phyloP scores from a whole-genome alignment of 2,329 filamentous ascomycete genomes.

The Ilyonectria robusta region DNA sequence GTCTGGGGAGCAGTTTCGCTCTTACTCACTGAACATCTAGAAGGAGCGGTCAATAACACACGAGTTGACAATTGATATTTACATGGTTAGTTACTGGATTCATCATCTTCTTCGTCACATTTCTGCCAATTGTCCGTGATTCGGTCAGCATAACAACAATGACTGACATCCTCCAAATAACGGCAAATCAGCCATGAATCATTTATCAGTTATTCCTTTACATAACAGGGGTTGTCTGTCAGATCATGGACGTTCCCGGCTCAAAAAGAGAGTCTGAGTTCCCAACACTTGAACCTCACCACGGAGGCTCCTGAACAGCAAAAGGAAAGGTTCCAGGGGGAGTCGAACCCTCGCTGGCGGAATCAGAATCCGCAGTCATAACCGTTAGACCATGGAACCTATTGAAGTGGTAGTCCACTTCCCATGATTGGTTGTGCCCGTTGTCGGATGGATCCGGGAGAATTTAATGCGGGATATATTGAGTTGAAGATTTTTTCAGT shows the following conservation, averaged over 20 bases:
- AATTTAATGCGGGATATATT: conserved; percentile 22
- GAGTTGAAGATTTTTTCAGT: background rate
- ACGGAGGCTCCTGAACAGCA: background rate
- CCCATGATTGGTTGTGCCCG: conserved; percentile 27
- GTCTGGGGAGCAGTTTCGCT: too few relatives aligned
- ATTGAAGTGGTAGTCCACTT: conserved; percentile 21
- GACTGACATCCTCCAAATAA: too few relatives aligned
- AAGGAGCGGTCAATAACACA: too few relatives aligned
- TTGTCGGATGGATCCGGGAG: conserved; percentile 1
- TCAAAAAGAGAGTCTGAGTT: background rate
- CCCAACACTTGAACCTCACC: background rate
- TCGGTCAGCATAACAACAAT: too few relatives aligned
- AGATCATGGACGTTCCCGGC: background rate
- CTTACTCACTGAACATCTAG: too few relatives aligned
- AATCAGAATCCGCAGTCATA: conserved; percentile 43
- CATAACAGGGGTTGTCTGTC: background rate
- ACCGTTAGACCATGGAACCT: conserved; percentile 41
- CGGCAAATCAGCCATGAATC: too few relatives aligned
- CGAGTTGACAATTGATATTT: too few relatives aligned
- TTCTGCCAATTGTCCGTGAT: too few relatives aligned
- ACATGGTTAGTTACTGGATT: too few relatives aligned
- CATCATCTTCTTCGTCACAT: too few relatives aligned
- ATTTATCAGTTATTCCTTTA: too few relatives aligned
- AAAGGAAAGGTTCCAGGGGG: conserved; percentile 36
- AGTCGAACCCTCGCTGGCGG: conserved; percentile 43